Evolutionary conservation across 2,329 filamentous ascomycete genomes (phyloP).

Genomic region (Neofusicoccum cordaticola): DNA sequence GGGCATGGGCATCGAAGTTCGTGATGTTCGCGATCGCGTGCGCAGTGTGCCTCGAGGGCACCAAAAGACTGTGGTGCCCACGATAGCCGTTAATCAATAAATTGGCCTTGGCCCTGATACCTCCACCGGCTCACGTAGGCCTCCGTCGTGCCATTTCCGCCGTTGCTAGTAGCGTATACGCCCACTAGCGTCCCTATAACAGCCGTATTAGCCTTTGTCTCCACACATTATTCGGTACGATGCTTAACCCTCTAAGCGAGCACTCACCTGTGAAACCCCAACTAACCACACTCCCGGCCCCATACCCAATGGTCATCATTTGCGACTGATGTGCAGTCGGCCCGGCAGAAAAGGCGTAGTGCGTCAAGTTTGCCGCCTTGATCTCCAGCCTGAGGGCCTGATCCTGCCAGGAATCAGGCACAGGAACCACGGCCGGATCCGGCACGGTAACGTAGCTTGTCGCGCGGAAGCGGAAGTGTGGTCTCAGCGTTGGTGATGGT

Average conservation of each 20-base stretch:
- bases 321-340: slow-evolving; percentile 20
- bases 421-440: slow-evolving; percentile 32
- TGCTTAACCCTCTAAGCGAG: background rate
- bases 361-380: slow-evolving; percentile 45
- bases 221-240: background rate
- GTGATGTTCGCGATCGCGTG: background rate
- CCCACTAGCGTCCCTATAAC: slow-evolving; percentile 48
- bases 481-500: slow-evolving; percentile 15
- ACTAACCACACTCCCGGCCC: slow-evolving; percentile 28
- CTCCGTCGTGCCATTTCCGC: slow-evolving; percentile 41
- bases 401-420: slow-evolving; percentile 41
- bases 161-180: slow-evolving; percentile 54
- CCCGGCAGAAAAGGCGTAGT: slow-evolving; percentile 38
- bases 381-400: slow-evolving; percentile 41
- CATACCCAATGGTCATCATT: slow-evolving; percentile 24
- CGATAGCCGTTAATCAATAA: background rate
- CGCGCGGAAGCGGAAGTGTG: slow-evolving; percentile 48
- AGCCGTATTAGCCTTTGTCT: background rate
- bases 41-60: background rate
- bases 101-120: slow-evolving; percentile 36
- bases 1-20: background rate
- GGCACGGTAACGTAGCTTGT: slow-evolving; percentile 42
- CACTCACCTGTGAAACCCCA: slow-evolving; percentile 26
- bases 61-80: background rate
- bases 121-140: slow-evolving; percentile 51